Evolutionary conservation across 1,284 basidiomycete genomes (phyloP), one percentile per base, ranked within the genome.

Genomic region (Puccinia polysora): DNA sequence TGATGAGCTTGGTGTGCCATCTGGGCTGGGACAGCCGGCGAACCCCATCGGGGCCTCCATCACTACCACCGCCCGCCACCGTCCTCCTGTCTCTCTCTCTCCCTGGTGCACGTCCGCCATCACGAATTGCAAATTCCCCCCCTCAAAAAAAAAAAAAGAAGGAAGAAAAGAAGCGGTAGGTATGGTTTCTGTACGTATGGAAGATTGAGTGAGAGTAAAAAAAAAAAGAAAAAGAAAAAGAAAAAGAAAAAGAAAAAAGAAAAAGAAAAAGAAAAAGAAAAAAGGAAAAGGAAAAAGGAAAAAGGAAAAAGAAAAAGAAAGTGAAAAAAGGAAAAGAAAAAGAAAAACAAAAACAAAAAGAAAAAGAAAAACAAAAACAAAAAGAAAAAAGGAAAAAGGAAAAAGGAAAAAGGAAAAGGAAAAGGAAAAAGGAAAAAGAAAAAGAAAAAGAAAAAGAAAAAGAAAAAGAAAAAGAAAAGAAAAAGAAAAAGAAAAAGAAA

Each of bases 391-490:
- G 20, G 8, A 52, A 23, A 52, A 52, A 52, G 20, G 20, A 8
- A 52, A 52, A 52, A 52, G 20, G 23, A n/a, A n/a, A 52, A 52
- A 52, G 23, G 23, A 52, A n/a, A n/a, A 52, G 23, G 23, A 52
- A 52, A 52, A 23, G 14, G 23, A 52, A 52, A 52, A 52, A 12
- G 20, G 8, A 52, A 52, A 10, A 52, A 52, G 20, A 52, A n/a
- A 10, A 52, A 52, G 20, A 52, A 52, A 52, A 6, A 52, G 20
- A 52, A 52, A 52, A 10, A 52, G 8, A 52, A 52, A 52, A 10
- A 52, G 20, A 52, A 8, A 52, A 52, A 52, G 20, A 52, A 10
- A 52, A n/a, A 52, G 20, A 52, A 52, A 10, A 52, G 20, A n/a
- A 52, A 52, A 12, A 52, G 20, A 52, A 52, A n/a, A 10, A 52